Evolutionary conservation across 2,329 filamentous ascomycete species (phyloP).

Genomic region (Cyanodermella asteris): DNA sequence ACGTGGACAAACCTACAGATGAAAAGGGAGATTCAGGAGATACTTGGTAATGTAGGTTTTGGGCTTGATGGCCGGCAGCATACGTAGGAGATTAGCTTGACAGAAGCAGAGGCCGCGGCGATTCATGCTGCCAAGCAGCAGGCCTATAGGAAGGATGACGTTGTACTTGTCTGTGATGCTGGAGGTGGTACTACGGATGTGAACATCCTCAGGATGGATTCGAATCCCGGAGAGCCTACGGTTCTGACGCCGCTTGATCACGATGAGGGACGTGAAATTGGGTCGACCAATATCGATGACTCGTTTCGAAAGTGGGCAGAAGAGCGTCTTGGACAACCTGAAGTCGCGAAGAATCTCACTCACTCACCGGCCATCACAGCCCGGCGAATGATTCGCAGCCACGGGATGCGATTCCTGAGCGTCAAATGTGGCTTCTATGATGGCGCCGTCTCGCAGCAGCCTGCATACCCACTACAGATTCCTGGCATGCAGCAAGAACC

Average conservation of each 20-base stretch:
- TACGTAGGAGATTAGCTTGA: constrained; percentile 22
- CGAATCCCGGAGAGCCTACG: constrained; percentile 13
- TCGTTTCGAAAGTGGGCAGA: constrained; percentile 3
- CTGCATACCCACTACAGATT: constrained; percentile 12
- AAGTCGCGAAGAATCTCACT: constrained; percentile 8
- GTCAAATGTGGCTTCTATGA: constrained; percentile 15
- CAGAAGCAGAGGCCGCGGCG: constrained; percentile 32
- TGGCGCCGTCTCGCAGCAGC: constrained; percentile 8
- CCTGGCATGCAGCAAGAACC: constrained; percentile 10
- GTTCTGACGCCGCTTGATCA: constrained; percentile 12
- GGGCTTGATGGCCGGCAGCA: constrained; percentile 13
- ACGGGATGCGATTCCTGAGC: constrained; percentile 14
- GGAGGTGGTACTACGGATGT: constrained; percentile 25
- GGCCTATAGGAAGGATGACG: constrained; percentile 17
- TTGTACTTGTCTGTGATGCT: constrained; percentile 27
- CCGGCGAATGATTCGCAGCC: constrained; percentile 13
- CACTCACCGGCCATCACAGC: constrained; percentile 9
- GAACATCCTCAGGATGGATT: constrained; percentile 12
- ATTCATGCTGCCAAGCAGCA: constrained; percentile 22
- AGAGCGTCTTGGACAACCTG: constrained; percentile 6
- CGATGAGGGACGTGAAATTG: constrained; percentile 13
- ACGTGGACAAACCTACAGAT: constrained; percentile 19
- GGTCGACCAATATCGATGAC: constrained; percentile 1
- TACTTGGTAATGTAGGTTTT: constrained; percentile 14
- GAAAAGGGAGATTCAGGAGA: constrained; percentile 14